Conservation (phyloP, 257 asterid species). For the Scutellaria barbata region DNA sequence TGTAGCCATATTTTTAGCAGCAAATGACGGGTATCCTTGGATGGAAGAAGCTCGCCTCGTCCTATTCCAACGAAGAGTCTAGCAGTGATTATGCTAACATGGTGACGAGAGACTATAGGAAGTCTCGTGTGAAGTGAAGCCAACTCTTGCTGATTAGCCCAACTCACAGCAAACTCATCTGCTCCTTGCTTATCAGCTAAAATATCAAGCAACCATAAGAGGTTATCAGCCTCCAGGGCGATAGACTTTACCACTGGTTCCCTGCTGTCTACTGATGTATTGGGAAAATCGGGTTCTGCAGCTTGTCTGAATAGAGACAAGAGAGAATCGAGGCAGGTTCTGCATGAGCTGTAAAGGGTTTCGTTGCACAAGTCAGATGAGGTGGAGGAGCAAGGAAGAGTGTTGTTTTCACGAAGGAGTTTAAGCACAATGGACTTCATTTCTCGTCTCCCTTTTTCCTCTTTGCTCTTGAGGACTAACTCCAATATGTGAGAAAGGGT, state of each 20-base stretch:
- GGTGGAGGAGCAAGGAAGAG: conserved; percentile 54
- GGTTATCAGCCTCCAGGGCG: conserved; percentile 74
- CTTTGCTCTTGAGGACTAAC: conserved; percentile 80
- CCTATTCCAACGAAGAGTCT: conserved; percentile 88
- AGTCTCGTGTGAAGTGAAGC: conserved; percentile 62
- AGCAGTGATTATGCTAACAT: conserved; percentile 74
- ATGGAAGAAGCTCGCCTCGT: conserved; percentile 81
- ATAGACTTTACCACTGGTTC: conserved; percentile 55
- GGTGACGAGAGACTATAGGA: conserved; percentile 58
- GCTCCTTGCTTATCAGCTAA: conserved; percentile 70
- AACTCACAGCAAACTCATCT: conserved; percentile 68
- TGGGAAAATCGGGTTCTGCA: conserved; percentile 51
- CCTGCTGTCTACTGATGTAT: conserved; percentile 32
- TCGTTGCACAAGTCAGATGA: conserved; percentile 64
- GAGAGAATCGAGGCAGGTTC: conserved; percentile 58
- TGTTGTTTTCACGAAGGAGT: conserved; percentile 72
- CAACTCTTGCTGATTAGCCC: conserved; percentile 74
- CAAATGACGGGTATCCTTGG: conserved; percentile 69
- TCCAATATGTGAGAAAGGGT: conserved; percentile 74
- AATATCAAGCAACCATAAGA: conserved; percentile 85
- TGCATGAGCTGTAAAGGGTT: conserved; percentile 67
- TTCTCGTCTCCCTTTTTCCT: conserved; percentile 87
- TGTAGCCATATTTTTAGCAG: conserved; percentile 80
- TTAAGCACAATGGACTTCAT: conserved; percentile 83
- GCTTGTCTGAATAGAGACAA: conserved; percentile 71